A percentile compares a stretch with the other conserved stretches of the same genome.
These are phyloP conservation scores for Trichosporon asahii DNA, from an alignment of 1,284 basidiomycete species.

Conservation along the genomic window DNA sequence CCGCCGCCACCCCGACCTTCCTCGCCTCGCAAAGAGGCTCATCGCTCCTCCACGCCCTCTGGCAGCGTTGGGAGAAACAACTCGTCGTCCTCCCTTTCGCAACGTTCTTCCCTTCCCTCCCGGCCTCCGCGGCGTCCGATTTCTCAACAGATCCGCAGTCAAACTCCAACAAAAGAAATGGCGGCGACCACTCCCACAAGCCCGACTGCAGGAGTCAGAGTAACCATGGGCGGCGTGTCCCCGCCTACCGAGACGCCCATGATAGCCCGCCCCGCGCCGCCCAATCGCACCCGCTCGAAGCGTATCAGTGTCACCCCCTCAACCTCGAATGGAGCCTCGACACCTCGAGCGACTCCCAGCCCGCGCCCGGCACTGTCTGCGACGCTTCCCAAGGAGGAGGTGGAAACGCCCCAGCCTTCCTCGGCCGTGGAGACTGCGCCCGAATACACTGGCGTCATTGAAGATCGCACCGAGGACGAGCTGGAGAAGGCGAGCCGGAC, in stretches of 20 bases:
- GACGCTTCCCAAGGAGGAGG: background rate
- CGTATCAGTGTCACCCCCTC: conserved; percentile 8
- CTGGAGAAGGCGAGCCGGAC: conserved; percentile 31
- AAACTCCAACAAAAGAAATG: background rate
- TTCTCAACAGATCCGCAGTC: background rate
- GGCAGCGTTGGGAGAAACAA: background rate
- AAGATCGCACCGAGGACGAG: conserved; percentile 39
- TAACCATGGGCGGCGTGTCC: conserved; percentile 13
- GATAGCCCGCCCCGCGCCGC: conserved; percentile 16
- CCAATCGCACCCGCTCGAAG: conserved; percentile 19
- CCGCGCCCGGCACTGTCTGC: background rate
- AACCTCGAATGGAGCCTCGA: background rate
- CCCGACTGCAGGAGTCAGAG: conserved; percentile 1
- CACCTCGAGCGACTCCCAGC: background rate
- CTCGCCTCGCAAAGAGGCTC: background rate
- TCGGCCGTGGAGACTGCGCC: background rate
- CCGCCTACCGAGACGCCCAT: conserved; percentile 12
- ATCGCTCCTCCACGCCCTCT: background rate
- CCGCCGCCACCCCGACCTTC: conserved; percentile 4
- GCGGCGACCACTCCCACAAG: background rate
- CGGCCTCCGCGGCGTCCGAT: background rate
- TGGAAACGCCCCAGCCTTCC: background rate
- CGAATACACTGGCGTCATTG: conserved; percentile 20
- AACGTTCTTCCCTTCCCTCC: background rate
- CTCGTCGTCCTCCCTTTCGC: background rate